These are phyloP conservation scores for Phytophthora kernoviae DNA, from an alignment of 352 stramenopile genomes.

Conservation along the genomic window DNA sequence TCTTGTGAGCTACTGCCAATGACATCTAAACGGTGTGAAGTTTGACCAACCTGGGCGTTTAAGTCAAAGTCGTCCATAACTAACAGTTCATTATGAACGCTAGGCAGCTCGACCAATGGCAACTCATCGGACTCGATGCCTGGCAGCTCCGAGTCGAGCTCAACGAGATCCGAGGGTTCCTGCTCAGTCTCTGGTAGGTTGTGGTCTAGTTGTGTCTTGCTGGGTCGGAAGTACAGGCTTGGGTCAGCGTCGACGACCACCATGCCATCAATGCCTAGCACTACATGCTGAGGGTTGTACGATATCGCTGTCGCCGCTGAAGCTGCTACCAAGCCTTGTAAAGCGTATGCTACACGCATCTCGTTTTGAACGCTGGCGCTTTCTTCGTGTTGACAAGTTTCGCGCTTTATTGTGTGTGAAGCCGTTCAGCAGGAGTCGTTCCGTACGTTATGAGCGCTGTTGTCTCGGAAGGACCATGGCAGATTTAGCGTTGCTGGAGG, in stretches of 20 bases:
- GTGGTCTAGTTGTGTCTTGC: constrained; percentile 14
- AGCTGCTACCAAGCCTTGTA: constrained; percentile 16
- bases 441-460: constrained; percentile 9
- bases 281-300: constrained; percentile 37
- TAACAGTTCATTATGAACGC: constrained; percentile 6
- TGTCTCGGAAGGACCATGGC: constrained; percentile 14
- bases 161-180: background rate
- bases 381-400: background rate
- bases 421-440: background rate
- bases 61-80: background rate
- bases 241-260: constrained; percentile 37
- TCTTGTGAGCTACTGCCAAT: too few species aligned
- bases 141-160: constrained; percentile 1
- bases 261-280: constrained; percentile 41
- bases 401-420: background rate
- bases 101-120: constrained; percentile 8
- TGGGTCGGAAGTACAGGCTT: constrained; percentile 30
- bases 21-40: too few species aligned
- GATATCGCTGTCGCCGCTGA: constrained; percentile 6
- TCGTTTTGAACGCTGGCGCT: background rate
- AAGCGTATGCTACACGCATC: constrained; percentile 17
- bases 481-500: constrained; percentile 17
- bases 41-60: too few species aligned
- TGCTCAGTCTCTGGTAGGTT: constrained; percentile 10
- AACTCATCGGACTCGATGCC: constrained; percentile 4